Evolutionary conservation across 768 basidiomycete genomes (phyloP).

Genomic region (Lactarius tabidus): DNA sequence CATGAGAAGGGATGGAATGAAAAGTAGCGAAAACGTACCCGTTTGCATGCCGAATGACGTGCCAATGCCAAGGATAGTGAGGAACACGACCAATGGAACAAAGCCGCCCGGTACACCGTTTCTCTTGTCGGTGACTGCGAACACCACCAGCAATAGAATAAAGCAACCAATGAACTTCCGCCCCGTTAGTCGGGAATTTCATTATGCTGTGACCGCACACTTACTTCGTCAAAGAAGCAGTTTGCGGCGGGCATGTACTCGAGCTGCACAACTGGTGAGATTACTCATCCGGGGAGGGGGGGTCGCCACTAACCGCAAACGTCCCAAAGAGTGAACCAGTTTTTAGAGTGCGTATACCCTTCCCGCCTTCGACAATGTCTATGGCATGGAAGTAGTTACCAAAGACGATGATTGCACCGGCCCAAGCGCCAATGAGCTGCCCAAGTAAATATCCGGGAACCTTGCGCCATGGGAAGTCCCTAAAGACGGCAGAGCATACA

Average conservation of each 20-base stretch:
- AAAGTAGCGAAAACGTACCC: constrained; percentile 10
- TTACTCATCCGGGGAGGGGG: constrained; percentile 4
- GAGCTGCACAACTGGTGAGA: constrained; percentile 29
- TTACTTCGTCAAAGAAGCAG: constrained; percentile 45
- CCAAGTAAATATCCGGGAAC: constrained; percentile 66
- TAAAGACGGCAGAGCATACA: constrained; percentile 59
- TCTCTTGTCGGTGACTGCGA: constrained; percentile 50
- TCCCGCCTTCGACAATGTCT: constrained; percentile 56
- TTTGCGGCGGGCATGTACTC: constrained; percentile 42
- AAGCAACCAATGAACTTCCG: constrained; percentile 52
- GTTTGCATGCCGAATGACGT: constrained; percentile 60
- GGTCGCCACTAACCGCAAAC: constrained; percentile 46
- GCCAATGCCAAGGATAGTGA: constrained; percentile 57
- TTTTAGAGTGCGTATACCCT: constrained; percentile 49
- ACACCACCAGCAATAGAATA: constrained; percentile 50
- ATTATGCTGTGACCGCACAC: not conserved
- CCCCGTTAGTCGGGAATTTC: not conserved
- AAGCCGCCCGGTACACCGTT: constrained; percentile 50
- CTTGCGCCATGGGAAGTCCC: constrained; percentile 77
- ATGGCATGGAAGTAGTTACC: constrained; percentile 67
- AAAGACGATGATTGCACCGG: constrained; percentile 55
- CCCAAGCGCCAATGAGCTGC: constrained; percentile 57
- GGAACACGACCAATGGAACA: constrained; percentile 51
- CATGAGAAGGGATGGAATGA: no score
- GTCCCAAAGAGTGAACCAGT: constrained; percentile 60